Conservation (phyloP, 163 green algal species). For the Scenedesmus sp. region DNA sequence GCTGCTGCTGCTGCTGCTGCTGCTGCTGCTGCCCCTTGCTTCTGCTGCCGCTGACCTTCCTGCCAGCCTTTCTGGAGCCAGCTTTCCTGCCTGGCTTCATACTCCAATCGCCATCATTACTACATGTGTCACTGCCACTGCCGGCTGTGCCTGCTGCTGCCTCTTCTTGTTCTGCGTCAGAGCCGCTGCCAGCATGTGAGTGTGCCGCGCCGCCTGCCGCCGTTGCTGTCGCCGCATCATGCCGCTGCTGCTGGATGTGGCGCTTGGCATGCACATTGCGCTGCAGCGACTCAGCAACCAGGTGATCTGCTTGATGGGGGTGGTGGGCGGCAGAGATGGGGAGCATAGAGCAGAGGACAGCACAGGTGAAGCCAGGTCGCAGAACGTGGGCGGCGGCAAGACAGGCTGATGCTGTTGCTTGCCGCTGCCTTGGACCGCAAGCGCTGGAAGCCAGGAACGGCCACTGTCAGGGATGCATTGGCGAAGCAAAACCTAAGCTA, state of each 20-base stretch:
- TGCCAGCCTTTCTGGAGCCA: slow-evolving; percentile 21
- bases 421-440: too few species aligned
- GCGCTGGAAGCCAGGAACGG: background rate
- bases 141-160: background rate
- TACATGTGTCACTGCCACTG: background rate
- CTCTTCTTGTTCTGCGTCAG: background rate
- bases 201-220: background rate
- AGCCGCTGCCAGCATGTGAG: background rate
- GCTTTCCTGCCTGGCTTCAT: slow-evolving; percentile 5
- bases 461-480: background rate
- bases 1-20: background rate
- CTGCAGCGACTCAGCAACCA: slow-evolving; percentile 53
- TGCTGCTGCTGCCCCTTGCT: background rate
- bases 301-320: slow-evolving; percentile 27
- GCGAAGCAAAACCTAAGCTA: background rate
- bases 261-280: slow-evolving; percentile 71
- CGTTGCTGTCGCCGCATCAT: background rate
- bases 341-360: background rate
- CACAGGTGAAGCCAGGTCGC: background rate
- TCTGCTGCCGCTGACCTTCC: background rate
- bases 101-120: slow-evolving; percentile 21
- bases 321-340: background rate
- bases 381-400: background rate
- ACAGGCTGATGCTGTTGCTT: too few species aligned
- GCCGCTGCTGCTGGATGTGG: slow-evolving; percentile 42